These are phyloP conservation scores for Musa balbisiana DNA, from an alignment of 202 grass and related monocot genomes.

Conservation along the genomic window DNA sequence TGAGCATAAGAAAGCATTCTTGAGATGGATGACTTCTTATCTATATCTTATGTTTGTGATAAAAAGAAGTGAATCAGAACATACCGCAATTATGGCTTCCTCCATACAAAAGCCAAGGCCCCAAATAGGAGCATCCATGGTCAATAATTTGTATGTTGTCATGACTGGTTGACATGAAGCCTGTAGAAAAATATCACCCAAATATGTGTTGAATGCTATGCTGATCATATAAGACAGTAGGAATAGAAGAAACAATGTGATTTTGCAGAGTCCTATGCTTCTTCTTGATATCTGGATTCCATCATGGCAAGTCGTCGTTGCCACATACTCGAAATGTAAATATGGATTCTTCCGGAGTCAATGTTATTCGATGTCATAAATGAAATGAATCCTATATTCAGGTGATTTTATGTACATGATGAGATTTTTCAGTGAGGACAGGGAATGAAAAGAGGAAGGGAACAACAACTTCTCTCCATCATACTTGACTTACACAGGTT, in stretches of 20 bases:
- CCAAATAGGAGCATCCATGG: slow-evolving; percentile 75
- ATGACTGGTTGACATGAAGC: slow-evolving; percentile 61
- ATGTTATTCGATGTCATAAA: not conserved
- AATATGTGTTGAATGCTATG: not conserved
- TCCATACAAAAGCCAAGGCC: slow-evolving; percentile 63
- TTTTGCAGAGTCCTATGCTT: not conserved
- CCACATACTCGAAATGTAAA: not conserved
- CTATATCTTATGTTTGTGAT: not conserved
- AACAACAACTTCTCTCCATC: too few relatives aligned
- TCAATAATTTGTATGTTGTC: slow-evolving; percentile 81
- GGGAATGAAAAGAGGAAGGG: too few relatives aligned
- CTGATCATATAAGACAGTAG: not conserved
- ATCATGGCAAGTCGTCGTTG: not conserved
- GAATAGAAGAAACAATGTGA: not conserved
- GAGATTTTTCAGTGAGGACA: too few relatives aligned
- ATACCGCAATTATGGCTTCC: slow-evolving; percentile 59
- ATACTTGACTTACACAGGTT: too few relatives aligned
- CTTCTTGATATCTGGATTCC: not conserved
- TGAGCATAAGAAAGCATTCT: too few relatives aligned
- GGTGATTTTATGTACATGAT: too few relatives aligned
- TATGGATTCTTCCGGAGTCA: not conserved
- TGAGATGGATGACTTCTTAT: not conserved
- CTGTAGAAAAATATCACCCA: slow-evolving; percentile 19
- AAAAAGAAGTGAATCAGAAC: not conserved
- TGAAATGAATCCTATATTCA: not conserved